Evolutionary conservation across 768 basidiomycete species (phyloP).

Genomic region (Lactarius quietus): DNA sequence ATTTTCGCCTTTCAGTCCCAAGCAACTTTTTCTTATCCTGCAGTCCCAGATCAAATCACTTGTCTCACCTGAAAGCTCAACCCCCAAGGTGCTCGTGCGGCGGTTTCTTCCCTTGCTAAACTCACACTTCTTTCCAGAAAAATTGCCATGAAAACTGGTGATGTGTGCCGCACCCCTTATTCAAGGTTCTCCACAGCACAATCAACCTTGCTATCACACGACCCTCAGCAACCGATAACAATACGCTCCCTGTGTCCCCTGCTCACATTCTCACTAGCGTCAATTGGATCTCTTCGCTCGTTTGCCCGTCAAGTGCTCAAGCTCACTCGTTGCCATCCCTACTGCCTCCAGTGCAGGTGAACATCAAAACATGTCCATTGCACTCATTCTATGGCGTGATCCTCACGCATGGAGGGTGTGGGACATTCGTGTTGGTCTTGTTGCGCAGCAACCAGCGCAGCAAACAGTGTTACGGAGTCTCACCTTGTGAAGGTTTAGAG

Average conservation of each 20-base stretch:
- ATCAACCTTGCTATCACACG: slow-evolving; percentile 56
- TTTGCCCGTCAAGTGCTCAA: slow-evolving; percentile 52
- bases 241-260: slow-evolving; percentile 51
- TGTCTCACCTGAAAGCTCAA: slow-evolving; percentile 31
- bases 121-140: slow-evolving; percentile 75
- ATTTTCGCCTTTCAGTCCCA: slow-evolving; percentile 74
- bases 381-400: slow-evolving; percentile 60
- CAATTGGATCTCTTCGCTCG: slow-evolving; percentile 31
- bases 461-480: too few relatives aligned
- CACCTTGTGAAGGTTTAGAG: too few relatives aligned
- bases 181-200: slow-evolving; percentile 76
- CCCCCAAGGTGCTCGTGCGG: slow-evolving; percentile 31
- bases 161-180: slow-evolving; percentile 74
- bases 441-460: too few relatives aligned
- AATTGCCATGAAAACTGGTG: slow-evolving; percentile 76
- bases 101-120: slow-evolving; percentile 58
- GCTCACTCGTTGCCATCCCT: slow-evolving; percentile 36
- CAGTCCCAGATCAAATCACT: slow-evolving; percentile 58
- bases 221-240: slow-evolving; percentile 25
- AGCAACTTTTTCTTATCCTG: slow-evolving; percentile 67
- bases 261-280: slow-evolving; percentile 59
- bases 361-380: slow-evolving; percentile 57
- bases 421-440: slow-evolving; percentile 53
- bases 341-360: slow-evolving; percentile 32
- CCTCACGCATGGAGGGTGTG: slow-evolving; percentile 52